Percentiles rank a stretch among this genome's conserved stretches.
phyloP scores from a whole-genome alignment of 352 stramenopile species.

The Elongisporangium anandrum region DNA sequence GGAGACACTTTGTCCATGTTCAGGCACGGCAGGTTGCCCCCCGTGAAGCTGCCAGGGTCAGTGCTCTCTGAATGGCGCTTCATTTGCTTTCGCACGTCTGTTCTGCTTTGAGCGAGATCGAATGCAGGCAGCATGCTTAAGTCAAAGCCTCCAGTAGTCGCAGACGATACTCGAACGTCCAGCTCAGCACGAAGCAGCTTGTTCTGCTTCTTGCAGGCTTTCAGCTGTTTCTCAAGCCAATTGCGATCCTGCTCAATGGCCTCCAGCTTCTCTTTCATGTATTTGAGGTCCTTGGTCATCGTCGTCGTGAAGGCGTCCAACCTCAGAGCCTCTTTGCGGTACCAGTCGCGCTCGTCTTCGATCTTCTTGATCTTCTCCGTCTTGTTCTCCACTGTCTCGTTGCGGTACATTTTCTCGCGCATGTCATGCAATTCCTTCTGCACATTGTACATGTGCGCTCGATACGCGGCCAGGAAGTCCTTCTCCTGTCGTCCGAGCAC shows the following conservation, averaged over 20 bases:
- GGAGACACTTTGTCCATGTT: conserved; percentile 21
- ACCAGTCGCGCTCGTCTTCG: conserved; percentile 93
- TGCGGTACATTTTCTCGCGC: conserved; percentile 85
- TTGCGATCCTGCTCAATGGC: conserved; percentile 89
- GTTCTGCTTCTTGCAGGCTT: conserved; percentile 93
- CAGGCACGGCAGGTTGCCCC: conserved; percentile 26
- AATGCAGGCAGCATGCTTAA: conserved; percentile 29
- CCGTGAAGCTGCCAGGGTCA: too few relatives aligned
- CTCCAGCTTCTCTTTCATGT: conserved; percentile 90
- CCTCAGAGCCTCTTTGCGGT: conserved; percentile 87
- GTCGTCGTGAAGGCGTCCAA: conserved; percentile 89
- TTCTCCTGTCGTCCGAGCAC: conserved; percentile 90
- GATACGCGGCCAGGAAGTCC: conserved; percentile 91
- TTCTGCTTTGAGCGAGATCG: conserved; percentile 18
- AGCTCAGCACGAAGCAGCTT: conserved; percentile 86
- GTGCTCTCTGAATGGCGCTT: conserved; percentile 10
- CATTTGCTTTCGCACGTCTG: conserved; percentile 5
- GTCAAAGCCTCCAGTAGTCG: conserved; percentile 22
- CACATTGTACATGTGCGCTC: conserved; percentile 95
- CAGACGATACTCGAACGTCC: conserved; percentile 46
- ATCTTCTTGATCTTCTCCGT: conserved; percentile 91
- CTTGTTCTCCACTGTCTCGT: conserved; percentile 86
- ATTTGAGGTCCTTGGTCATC: conserved; percentile 91
- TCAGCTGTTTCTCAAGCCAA: conserved; percentile 92
- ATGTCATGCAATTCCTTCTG: conserved; percentile 93